Evolutionary conservation across 305 asterid species (phyloP), one percentile per base, ranked within the genome.

Genomic region (Stenogyne calaminthoides): DNA sequence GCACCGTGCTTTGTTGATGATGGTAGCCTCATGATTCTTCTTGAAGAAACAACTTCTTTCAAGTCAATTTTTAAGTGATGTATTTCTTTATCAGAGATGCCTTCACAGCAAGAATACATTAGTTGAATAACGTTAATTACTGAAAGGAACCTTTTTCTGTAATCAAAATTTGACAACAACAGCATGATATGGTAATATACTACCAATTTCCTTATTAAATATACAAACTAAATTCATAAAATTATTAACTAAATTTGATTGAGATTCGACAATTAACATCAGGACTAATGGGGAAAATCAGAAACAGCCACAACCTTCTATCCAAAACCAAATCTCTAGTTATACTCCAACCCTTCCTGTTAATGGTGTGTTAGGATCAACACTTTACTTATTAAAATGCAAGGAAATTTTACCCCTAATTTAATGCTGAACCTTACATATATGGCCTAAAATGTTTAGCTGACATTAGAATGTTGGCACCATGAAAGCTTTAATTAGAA

Each of bases 1-100:
- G 87, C 89, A 77, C 91, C 94, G 64, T 73, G 76, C 84, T 92
- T 92, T 75, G 83, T 49, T 69, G 80, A 46, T 68, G 97, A 85
- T 47, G 88, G 86, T 74, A 87, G 85, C 75, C 75, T 87, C 76
- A 72, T 75, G 75, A 92, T 70, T 83, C 88, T 83, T 63, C 80
- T 84, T 42, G 94, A 77, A 42, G 88, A 47, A 73, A 37, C 77
- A 77, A 58, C 74, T 72, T 84, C 94, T 63, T 83, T 92, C 73
- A 74, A 25, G 81, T 88, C 87, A 72, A 84, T 64, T 58, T 80
- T 86, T 40, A 85, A 69, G 75, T 80, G 86, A 74, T 88, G 82
- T 72, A 88, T 81, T 80, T 90, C 89, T 70, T 70, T 71, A 67
- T 88, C 94, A 64, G 90, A 85, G 74, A 84, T 76, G 79, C 91